Conservation (phyloP, 805 yeast species). For the Yarrowia deformans region DNA sequence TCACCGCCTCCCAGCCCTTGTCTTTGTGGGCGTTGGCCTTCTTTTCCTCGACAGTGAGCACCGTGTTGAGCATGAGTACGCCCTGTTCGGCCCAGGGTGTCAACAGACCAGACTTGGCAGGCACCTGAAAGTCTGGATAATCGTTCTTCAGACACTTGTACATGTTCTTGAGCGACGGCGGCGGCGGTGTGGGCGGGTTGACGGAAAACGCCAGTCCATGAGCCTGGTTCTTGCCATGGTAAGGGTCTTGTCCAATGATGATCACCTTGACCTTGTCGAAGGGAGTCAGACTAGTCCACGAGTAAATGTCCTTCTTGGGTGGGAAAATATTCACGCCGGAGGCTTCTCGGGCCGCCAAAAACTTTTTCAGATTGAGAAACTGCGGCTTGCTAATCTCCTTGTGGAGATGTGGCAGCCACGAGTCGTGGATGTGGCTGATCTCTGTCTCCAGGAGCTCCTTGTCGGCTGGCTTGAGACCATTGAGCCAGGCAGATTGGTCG, state of each 20-base stretch:
- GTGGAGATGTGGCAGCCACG: constrained; percentile 79
- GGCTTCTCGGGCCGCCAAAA: constrained; percentile 59
- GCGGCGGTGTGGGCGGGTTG: constrained; percentile 80
- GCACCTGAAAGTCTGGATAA: constrained; percentile 73
- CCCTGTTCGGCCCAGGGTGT: constrained; percentile 89
- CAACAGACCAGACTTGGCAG: constrained; percentile 66
- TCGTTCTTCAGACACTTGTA: constrained; percentile 74
- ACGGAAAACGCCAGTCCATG: constrained; percentile 97
- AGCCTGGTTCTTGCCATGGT: constrained; percentile 91
- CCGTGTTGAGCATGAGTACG: constrained; percentile 83
- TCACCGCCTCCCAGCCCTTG: constrained; percentile 91
- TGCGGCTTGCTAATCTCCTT: constrained; percentile 83
- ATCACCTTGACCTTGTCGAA: constrained; percentile 74
- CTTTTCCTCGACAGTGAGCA: constrained; percentile 91
- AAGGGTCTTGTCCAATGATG: constrained; percentile 95
- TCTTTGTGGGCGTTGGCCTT: constrained; percentile 91
- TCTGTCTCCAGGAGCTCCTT: constrained; percentile 66
- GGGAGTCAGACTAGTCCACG: constrained; percentile 91
- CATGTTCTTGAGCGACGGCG: constrained; percentile 87
- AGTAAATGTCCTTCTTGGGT: constrained; percentile 74
- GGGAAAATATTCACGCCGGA: constrained; percentile 73
- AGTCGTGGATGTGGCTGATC: constrained; percentile 68
- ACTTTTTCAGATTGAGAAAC: constrained; percentile 74
- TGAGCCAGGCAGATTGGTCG: constrained; percentile 54
- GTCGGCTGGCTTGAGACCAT: constrained; percentile 58